Base-by-base conservation (phyloP, 164 flowering plant genomes). In the Aristolochia contorta region DNA sequence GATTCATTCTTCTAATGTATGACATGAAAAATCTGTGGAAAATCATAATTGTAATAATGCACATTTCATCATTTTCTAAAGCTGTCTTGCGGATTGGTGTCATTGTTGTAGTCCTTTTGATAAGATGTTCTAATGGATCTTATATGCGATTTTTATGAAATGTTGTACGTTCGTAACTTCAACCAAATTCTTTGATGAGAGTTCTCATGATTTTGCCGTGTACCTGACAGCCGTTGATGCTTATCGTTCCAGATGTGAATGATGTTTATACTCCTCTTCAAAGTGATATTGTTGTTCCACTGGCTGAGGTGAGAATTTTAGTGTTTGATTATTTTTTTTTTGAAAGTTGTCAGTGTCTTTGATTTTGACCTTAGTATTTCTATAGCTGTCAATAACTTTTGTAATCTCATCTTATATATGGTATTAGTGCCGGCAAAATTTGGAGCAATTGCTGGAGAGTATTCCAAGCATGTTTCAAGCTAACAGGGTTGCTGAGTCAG, bases 261-360 rank as follows among this genome's bases (percentile, higher is more conserved):
- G 97, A 91, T 82, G 99, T 94, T 65, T 94, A 94, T 66, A 94
- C 99, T 64, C 99, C 99, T 65, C 85, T 94, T 16, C 77, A 94
- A 65, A 83, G 86, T 58, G 99, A 91, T 78, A 82, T 94, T 22
- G 72, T 94, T 69, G 99, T 94, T 68, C 99, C 71, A 58, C 88
- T 94, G 69, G 75, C 95, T 54, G 99, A 91, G 97, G 99, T 89
- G 52, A 57, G 84, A 25, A 27, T 48, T n/a, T n/a, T n/a, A n/a
- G n/a, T n/a, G n/a, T n/a, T n/a, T n/a, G n/a, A n/a, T n/a, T n/a
- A n/a, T n/a, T n/a, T n/a, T n/a, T n/a, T n/a, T n/a, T n/a, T n/a
- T n/a, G n/a, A n/a, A n/a, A n/a, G n/a, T n/a, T n/a, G 22, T 22
- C 48, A 25, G 25, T 16, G 24, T 20, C 22, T 37, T 53, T 16